Base-by-base conservation (phyloP, 1,284 basidiomycete genomes). In the Amylostereum chailletii region DNA sequence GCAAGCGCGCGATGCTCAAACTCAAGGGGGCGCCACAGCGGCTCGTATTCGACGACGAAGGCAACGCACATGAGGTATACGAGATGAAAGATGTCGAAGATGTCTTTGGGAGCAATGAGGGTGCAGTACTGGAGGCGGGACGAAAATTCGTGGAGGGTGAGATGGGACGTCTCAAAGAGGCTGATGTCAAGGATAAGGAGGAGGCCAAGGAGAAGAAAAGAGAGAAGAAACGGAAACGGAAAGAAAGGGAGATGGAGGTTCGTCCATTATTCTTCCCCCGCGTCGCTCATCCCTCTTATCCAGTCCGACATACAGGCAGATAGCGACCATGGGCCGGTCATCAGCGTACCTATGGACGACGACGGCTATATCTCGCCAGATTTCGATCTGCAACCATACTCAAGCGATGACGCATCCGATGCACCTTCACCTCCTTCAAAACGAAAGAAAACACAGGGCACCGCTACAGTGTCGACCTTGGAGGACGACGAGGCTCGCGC, bases 41-140 rank as follows among this genome's bases (percentile, higher is more conserved):
- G 58, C 71, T 94, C 32, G 70, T 94, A 19, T 98, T 90, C 62
- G 94, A 91, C 62, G 91, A 93, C 42, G 86, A 84, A 42, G 96
- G 90, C 10, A 72, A 75, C 26, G 75, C 81, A 45, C 88, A 88
- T 63, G 81, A 90, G 60, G 65, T 90, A 42, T 94, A 92, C 64
- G 90, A 89, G 71, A 77, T 87, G 69, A 74, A 79, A 44, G 82
- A 83, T 56, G 81, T 81, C 11, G 82, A 86, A 31, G 79, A 79
- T 51, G 87, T 86, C 67, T 81, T 79, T 56, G 70, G 72, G 55
- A 60, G 65, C 41, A 77, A 75, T 46, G 65, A 75, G 50, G 76
- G 75, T 37, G 86, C 81, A 49, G 86, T 77, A 44, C 77, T 77
- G 61, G 81, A 76, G 57, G 86, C 79, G 47, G 84, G 86, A 27